phyloP scores from a whole-genome alignment of 768 basidiomycete genomes.

The Xanthoconium purpureum region DNA sequence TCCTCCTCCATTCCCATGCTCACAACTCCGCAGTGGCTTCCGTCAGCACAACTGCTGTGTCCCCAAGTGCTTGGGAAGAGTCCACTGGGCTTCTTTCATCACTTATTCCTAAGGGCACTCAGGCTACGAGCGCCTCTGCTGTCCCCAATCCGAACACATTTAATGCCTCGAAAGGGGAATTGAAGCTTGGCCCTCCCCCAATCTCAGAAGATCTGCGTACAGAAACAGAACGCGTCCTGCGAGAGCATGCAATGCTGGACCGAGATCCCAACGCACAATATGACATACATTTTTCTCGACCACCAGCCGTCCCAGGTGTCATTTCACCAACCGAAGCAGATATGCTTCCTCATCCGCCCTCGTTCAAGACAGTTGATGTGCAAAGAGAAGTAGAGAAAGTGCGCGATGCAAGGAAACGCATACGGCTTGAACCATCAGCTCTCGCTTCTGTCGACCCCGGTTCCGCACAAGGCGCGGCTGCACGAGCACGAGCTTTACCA shows the following conservation, averaged over 20 bases:
- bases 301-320: conserved; percentile 50
- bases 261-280: conserved; percentile 64
- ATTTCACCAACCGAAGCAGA: conserved; percentile 67
- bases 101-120: conserved; percentile 62
- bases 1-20: conserved; percentile 16
- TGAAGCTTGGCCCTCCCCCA: conserved; percentile 85
- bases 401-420: conserved; percentile 87
- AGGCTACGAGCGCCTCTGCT: conserved; percentile 34
- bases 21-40: conserved; percentile 55
- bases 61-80: conserved; percentile 75
- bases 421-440: conserved; percentile 78
- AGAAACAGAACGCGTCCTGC: conserved; percentile 76
- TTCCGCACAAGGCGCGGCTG: conserved; percentile 54
- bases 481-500: conserved; percentile 67
- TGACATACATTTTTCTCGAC: conserved; percentile 56
- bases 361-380: conserved; percentile 84
- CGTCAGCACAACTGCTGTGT: conserved; percentile 61
- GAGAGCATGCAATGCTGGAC: conserved; percentile 79
- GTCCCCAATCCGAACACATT: conserved; percentile 67
- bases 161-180: conserved; percentile 68
- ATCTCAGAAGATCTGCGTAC: conserved; percentile 74
- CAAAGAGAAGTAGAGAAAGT: conserved; percentile 88
- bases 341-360: conserved; percentile 73
- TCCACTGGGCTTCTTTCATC: conserved; percentile 80
- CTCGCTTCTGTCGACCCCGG: conserved; percentile 55